phyloP scores from a whole-genome alignment of 2,329 filamentous ascomycete species.

The Coniochaeta prunicola region DNA sequence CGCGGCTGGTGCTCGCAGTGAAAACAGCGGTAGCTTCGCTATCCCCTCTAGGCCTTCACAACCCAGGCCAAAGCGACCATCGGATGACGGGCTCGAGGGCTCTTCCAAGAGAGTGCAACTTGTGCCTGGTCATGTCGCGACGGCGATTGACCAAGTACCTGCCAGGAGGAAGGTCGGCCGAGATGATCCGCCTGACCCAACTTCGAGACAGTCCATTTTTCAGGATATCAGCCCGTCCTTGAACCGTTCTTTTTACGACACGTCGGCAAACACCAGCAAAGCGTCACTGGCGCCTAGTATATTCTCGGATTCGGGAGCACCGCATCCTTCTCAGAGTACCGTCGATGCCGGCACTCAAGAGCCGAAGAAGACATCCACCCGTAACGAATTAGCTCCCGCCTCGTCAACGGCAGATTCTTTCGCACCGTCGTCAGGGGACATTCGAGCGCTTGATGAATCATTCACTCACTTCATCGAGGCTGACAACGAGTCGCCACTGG shows the following conservation, averaged over 20 bases:
- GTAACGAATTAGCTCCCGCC: not conserved
- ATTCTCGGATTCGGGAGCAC: slow-evolving; percentile 20
- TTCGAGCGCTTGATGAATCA: slow-evolving; percentile 7
- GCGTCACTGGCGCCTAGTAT: slow-evolving; percentile 21
- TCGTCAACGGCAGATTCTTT: not conserved
- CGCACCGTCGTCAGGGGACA: slow-evolving; percentile 1
- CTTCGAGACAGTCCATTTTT: not conserved
- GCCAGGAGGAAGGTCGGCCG: not conserved
- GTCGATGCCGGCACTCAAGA: slow-evolving; percentile 17
- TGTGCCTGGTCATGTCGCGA: not conserved
- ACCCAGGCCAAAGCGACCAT: not conserved
- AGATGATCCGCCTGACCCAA: not conserved
- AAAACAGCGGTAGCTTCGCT: not conserved
- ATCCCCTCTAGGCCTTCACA: not conserved
- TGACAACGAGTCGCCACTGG: slow-evolving; percentile 3
- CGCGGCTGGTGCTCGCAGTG: not conserved
- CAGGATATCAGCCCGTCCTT: slow-evolving; percentile 16
- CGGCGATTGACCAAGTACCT: not conserved
- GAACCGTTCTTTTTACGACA: slow-evolving; percentile 2
- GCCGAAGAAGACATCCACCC: slow-evolving; percentile 4
- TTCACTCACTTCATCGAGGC: slow-evolving; percentile 5
- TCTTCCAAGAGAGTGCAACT: not conserved
- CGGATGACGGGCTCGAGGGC: not conserved
- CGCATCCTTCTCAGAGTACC: slow-evolving; percentile 25
- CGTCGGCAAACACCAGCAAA: slow-evolving; percentile 23